These are phyloP conservation scores for Mucor lusitanicus DNA, from an alignment of 371 early-diverging fungal genomes.

Conservation along the genomic window DNA sequence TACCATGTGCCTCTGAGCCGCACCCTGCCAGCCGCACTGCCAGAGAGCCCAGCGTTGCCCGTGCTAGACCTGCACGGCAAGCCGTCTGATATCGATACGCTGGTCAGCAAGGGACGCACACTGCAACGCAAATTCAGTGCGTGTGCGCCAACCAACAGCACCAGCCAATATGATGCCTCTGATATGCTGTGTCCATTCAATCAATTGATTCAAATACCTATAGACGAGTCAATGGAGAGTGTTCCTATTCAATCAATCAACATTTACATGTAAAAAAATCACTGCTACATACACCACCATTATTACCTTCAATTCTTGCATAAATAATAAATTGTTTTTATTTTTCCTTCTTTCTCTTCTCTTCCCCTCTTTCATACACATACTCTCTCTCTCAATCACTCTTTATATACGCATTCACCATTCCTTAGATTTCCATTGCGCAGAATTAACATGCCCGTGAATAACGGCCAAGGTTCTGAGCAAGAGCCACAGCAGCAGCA, in stretches of 20 bases:
- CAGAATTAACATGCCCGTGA: conserved; percentile 22
- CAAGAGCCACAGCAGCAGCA: conserved; percentile 22
- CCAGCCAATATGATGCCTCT: conserved; percentile 38
- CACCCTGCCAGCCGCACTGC: conserved; percentile 37
- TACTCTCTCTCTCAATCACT: too few relatives aligned
- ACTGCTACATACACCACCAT: background rate
- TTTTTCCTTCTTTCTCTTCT: background rate
- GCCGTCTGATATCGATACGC: conserved; percentile 20
- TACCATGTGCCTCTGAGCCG: conserved; percentile 55
- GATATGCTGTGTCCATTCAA: conserved; percentile 51
- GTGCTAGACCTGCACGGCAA: conserved; percentile 61
- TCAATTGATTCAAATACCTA: conserved; percentile 10
- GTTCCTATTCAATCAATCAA: background rate
- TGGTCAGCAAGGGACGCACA: conserved; percentile 41
- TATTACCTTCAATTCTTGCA: background rate
- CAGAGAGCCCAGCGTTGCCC: conserved; percentile 46
- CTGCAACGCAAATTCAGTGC: conserved; percentile 55
- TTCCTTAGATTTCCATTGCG: conserved; percentile 1
- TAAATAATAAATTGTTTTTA: background rate
- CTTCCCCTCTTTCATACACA: background rate
- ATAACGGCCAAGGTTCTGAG: conserved; percentile 24
- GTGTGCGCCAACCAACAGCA: conserved; percentile 34
- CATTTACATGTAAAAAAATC: background rate
- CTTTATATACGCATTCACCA: background rate
- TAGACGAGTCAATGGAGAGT: background rate